A percentile compares a stretch with the other conserved stretches of the same genome.
These are phyloP conservation scores for Roridomyces roridus DNA, from an alignment of 768 basidiomycete genomes.

Conservation along the genomic window DNA sequence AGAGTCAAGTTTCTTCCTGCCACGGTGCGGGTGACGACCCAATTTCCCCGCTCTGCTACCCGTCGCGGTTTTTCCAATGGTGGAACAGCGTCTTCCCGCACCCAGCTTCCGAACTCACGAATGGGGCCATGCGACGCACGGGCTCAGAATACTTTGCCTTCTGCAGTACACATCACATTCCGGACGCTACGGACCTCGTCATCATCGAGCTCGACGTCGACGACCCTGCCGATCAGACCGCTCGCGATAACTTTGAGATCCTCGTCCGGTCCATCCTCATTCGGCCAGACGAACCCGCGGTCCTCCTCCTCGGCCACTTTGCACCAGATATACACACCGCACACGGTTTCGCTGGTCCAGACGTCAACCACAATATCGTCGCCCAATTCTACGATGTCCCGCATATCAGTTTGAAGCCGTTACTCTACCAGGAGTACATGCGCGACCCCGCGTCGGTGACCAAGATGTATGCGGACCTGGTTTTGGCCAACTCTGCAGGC, in stretches of 20 bases:
- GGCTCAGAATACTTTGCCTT: conserved; percentile 95
- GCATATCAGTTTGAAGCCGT: conserved; percentile 85
- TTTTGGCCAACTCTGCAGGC: conserved; percentile 81
- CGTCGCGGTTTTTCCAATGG: conserved; percentile 95
- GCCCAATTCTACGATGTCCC: conserved; percentile 98
- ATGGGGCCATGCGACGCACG: conserved; percentile 92
- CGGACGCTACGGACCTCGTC: conserved; percentile 92
- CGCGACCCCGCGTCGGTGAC: conserved; percentile 65
- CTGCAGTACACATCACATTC: conserved; percentile 92
- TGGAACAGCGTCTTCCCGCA: conserved; percentile 98
- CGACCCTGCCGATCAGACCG: conserved; percentile 74
- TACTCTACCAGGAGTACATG: conserved; percentile 86
- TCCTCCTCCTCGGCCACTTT: conserved; percentile 96
- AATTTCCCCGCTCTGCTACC: conserved; percentile 84
- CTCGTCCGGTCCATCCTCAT: conserved; percentile 91
- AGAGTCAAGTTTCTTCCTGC: conserved; percentile 80
- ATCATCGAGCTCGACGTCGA: conserved; percentile 95
- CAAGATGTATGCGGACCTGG: conserved; percentile 80
- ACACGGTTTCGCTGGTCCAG: conserved; percentile 88
- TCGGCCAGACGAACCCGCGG: conserved; percentile 89
- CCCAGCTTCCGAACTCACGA: conserved; percentile 96
- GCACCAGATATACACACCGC: conserved; percentile 80
- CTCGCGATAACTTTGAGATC: conserved; percentile 87
- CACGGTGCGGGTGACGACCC: conserved; percentile 94
- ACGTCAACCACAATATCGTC: conserved; percentile 87